These are phyloP conservation scores for Penicillium sp. DNA, from an alignment of 2,329 filamentous ascomycete species.

Conservation along the genomic window DNA sequence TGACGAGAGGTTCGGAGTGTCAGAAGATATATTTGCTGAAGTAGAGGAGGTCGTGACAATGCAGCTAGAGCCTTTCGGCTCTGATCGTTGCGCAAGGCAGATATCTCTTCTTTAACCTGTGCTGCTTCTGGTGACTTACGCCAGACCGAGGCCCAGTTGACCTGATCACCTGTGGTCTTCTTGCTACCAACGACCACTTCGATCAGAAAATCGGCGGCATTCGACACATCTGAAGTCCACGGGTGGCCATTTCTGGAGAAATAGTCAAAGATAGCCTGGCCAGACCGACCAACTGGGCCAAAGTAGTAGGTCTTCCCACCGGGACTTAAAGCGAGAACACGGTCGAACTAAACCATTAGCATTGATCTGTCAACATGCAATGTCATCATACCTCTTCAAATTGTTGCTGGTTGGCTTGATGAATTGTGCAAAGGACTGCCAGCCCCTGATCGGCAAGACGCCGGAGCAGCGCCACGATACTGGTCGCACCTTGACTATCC, in stretches of 20 bases:
- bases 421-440: slow-evolving; percentile 64
- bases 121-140: slow-evolving; percentile 53
- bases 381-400: slow-evolving; percentile 39
- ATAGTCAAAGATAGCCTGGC: slow-evolving; percentile 57
- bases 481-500: slow-evolving; percentile 59
- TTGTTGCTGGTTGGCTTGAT: slow-evolving; percentile 59
- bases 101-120: slow-evolving; percentile 56
- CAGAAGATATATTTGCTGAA: slow-evolving; percentile 57
- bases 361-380: background rate
- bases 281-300: slow-evolving; percentile 58
- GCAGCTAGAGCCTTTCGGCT: slow-evolving; percentile 18
- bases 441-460: slow-evolving; percentile 58
- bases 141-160: slow-evolving; percentile 68
- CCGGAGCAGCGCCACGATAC: slow-evolving; percentile 57
- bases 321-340: slow-evolving; percentile 60
- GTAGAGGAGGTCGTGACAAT: slow-evolving; percentile 44
- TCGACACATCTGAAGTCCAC: slow-evolving; percentile 54
- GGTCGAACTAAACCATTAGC: slow-evolving; percentile 54
- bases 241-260: slow-evolving; percentile 57
- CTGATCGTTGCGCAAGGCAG: slow-evolving; percentile 50
- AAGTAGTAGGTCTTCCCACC: slow-evolving; percentile 65
- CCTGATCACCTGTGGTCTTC: slow-evolving; percentile 44
- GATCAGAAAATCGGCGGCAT: slow-evolving; percentile 56
- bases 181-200: slow-evolving; percentile 53
- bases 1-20: slow-evolving; percentile 62